Base-by-base conservation (phyloP, 2,329 filamentous ascomycete species). In the Aureobasidium sp. region DNA sequence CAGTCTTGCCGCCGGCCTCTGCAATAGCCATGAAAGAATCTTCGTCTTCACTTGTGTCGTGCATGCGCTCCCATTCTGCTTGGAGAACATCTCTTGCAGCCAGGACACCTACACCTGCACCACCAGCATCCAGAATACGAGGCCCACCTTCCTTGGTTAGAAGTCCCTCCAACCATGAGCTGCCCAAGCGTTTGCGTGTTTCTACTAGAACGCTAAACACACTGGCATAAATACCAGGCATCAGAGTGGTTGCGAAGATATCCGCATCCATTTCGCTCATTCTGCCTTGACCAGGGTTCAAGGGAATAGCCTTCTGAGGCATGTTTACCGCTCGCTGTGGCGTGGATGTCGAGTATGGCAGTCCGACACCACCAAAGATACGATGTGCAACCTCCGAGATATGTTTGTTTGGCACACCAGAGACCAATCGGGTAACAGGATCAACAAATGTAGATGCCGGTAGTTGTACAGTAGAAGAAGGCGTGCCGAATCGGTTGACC, bases 211-310 rank as follows among this genome's bases (percentile, higher is more conserved):
- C 81, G 64, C 85, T 84, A 77, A 84, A 84, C 8, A 84, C 78
- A 0, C 87, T 83, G 1, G 88, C 84, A 68, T 91, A 93, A 20
- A 86, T 82, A 2, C 84, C 87, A 0, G 90, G 89, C 68, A 91
- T 77, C 20, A 89, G 82, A 0, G 83, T 82, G 1, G 87, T 83
- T 62, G 92, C 76, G 70, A 87, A 92, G 4, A 84, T 82, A 75
- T 93, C 88, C 1, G 86, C 87, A 67, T 92, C 87, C 57, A 92
- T 89, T 61, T 89, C 83, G 2, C 81, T 82, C 88, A 93, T 90
- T 46, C 81, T 81, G 64, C 80, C 77, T 65, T 89, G 83, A 20
- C 81, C 80, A 0, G 87, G 84, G 61, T 85, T 80, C 48, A 92
- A 74, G 1, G 83, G 80, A 32, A 92, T 84, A 0, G 84, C 79